Evolutionary conservation across 352 stramenopile species (phyloP), one percentile per base, ranked within the genome.

Genomic region (Pythium dissimile): DNA sequence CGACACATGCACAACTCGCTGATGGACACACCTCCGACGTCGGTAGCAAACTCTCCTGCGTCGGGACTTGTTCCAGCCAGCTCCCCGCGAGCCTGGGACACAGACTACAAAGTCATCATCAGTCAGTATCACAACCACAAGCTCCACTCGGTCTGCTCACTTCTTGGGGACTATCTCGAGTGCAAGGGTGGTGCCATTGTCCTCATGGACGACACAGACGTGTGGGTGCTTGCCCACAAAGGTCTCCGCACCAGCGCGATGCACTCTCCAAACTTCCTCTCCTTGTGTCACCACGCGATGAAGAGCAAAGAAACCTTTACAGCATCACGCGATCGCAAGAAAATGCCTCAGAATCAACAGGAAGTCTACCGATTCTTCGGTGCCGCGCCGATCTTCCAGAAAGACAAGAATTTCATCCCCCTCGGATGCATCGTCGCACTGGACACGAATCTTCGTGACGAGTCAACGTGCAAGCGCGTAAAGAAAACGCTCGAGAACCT

Each of bases 121-220:
- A 91, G 78, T 53, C 80, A 91, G 57, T 84, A 83, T 31, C 72
- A 73, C 49, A 85, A 84, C 60, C 63, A 77, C 49, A 87, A 85
- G 50, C 71, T 91, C n/a, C 73, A 85, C 47, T 88, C 76, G 0
- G 76, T 88, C 4, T 91, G 78, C 61, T 82, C 76, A 1, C 46
- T 91, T 27, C 55, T 91, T 1, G 51, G 77, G 7, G 76, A 91
- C 38, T 91, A 88, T 54, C 75, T 91, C 20, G 80, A 91, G 42
- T 89, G 78, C 60, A 71, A 76, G 7, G 77, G 80, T 8, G 71
- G 76, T 20, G 78, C 80, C 13, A 80, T 91, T 48, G 80, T 86
- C 21, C 71, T 91, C 18, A 69, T 85, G 1, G 65, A 84, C 28
- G 73, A 77, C 7, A 47, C 72, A 1, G 71, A 89, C 44, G 67